Evolutionary conservation across 164 flowering plant species (phyloP).

Genomic region (Buxus sempervirens): DNA sequence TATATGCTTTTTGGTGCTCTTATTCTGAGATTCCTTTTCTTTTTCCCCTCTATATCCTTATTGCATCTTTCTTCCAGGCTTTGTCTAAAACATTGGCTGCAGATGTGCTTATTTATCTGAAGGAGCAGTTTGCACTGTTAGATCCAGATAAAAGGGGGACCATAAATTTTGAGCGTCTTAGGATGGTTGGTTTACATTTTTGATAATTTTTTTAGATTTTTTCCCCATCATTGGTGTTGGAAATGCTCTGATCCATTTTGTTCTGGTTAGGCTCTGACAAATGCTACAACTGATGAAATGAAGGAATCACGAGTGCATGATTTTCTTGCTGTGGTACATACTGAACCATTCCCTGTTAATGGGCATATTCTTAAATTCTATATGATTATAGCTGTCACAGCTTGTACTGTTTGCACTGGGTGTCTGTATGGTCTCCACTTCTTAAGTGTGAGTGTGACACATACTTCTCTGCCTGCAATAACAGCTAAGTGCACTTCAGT

Average conservation of each 20-base stretch:
- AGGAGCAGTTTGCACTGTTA: constrained; percentile 69
- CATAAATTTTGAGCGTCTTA: constrained; percentile 64
- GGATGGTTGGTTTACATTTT: constrained; percentile 40
- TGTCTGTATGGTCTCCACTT: not conserved
- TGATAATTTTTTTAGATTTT: not conserved
- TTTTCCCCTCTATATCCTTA: no score
- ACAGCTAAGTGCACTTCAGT: constrained; percentile 82
- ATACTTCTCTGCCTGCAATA: constrained; percentile 9
- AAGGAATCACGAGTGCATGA: constrained; percentile 84
- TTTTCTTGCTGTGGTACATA: constrained; percentile 58
- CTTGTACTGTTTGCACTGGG: no score
- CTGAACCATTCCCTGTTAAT: not conserved
- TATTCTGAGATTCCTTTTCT: not conserved
- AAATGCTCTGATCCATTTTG: constrained; percentile 12
- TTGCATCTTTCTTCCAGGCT: constrained; percentile 47
- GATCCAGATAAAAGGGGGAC: constrained; percentile 62
- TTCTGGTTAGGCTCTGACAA: constrained; percentile 62
- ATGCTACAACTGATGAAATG: constrained; percentile 87
- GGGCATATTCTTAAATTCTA: not conserved
- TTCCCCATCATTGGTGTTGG: not conserved
- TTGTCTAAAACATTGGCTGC: constrained; percentile 69
- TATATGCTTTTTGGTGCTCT: not conserved
- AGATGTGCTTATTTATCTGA: constrained; percentile 73
- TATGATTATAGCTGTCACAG: not conserved
- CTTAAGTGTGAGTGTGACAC: not conserved